Evolutionary conservation across 805 yeast genomes (phyloP).

Genomic region (Nakazawaea holstii): DNA sequence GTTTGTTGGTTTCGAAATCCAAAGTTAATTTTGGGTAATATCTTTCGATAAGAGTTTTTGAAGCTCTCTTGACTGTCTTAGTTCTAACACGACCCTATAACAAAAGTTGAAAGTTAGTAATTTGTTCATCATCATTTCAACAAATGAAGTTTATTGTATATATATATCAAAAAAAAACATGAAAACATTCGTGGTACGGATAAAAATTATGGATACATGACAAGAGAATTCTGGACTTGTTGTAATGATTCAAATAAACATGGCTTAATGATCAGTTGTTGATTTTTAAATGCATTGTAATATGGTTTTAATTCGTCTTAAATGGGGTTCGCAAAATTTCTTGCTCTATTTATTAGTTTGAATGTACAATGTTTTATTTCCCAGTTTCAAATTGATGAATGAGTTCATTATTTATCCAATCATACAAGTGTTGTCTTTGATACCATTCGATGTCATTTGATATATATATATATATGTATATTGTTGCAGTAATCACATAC

Average conservation of each 20-base stretch:
- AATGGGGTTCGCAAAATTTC: neutral
- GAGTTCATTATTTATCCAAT: neutral
- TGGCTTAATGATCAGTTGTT: too few species aligned
- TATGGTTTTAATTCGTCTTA: too few species aligned
- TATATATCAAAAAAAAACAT: too few species aligned
- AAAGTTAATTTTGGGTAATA: constrained; percentile 99
- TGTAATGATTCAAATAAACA: too few species aligned
- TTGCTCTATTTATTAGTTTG: neutral
- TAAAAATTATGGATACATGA: too few species aligned
- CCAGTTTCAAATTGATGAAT: neutral
- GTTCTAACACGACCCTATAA: constrained; percentile 99
- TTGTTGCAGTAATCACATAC: constrained; percentile 11
- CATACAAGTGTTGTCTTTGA: too few species aligned
- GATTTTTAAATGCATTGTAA: too few species aligned
- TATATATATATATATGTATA: neutral
- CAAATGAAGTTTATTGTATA: too few species aligned
- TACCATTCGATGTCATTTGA: neutral
- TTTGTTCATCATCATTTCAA: neutral
- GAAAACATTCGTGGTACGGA: too few species aligned
- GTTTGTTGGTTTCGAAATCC: constrained; percentile 99
- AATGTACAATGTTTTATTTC: neutral
- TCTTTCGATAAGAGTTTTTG: constrained; percentile 98
- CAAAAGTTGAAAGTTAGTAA: constrained; percentile 6
- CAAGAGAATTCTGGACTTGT: too few species aligned
- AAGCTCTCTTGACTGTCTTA: constrained; percentile 99